Conservation (phyloP, 2,329 filamentous ascomycete genomes). For the Aureobasidium sp. region DNA sequence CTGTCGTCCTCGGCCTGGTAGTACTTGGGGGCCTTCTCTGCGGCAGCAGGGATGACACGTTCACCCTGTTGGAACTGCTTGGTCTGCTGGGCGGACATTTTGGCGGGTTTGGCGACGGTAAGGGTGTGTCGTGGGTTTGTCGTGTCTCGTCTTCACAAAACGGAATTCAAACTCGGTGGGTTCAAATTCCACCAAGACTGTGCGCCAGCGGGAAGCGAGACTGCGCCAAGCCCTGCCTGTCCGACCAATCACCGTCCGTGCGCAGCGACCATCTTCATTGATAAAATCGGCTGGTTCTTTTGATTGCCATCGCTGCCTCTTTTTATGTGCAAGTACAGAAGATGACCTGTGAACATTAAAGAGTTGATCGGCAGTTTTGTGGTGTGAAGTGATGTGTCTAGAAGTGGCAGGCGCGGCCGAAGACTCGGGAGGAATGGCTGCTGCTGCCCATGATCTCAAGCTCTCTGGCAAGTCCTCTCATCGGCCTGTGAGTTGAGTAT, state of each 20-base stretch:
- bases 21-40: constrained; percentile 97
- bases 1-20: constrained; percentile 91
- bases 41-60: constrained; percentile 77
- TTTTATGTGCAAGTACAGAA: not conserved
- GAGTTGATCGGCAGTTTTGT: too few relatives aligned
- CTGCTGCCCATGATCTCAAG: not conserved
- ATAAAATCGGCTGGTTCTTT: not conserved
- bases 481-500: too few relatives aligned
- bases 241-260: not conserved
- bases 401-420: not conserved
- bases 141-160: constrained; percentile 6
- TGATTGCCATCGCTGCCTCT: not conserved
- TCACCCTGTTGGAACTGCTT: constrained; percentile 98
- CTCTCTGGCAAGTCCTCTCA: not conserved
- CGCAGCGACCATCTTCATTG: not conserved
- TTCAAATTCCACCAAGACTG: not conserved
- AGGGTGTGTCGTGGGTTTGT: constrained; percentile 6
- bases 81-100: constrained; percentile 39
- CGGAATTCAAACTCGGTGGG: not conserved
- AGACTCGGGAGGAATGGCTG: not conserved
- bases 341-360: too few relatives aligned
- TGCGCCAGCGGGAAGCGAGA: not conserved
- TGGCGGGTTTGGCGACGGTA: constrained; percentile 12
- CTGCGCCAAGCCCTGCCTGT: not conserved
- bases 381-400: too few relatives aligned